Base-by-base conservation (phyloP, 805 yeast genomes). In the Myxozyma vanderwaltii region DNA sequence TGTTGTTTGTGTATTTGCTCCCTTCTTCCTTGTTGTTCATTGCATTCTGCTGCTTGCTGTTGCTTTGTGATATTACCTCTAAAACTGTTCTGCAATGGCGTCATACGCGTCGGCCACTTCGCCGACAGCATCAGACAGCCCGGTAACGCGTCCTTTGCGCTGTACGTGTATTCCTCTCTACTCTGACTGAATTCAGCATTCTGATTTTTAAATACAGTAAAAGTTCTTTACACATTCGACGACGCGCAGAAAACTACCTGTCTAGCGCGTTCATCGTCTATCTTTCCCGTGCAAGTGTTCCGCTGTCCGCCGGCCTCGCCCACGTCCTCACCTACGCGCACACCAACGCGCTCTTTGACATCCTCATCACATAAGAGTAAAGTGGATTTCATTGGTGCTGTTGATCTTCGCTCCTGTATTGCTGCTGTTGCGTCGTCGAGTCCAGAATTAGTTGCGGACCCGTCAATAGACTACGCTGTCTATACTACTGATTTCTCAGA, bases 401-500 rank as follows among this genome's bases (percentile, higher is more conserved):
- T 74, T 17, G 73, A 68, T 21, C 55, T 75, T 17, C 60, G 64
- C 15, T 58, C 67, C 12, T 75, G 78, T 52, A 58, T 76, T 27
- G 58, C 61, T n/a, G 71, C 75, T 17, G 68, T 76, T 31, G 66
- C 70, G 33, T 64, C 63, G 12, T 64, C 69, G 17, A 70, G 75
- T 23, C 78, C 79, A 3, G 79, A 76, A 51, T 67, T 76, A 13
- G 55, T 71, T 8, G 64, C 70, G 6, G 52, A 72, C 10, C 57
- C 66, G n/a, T 68, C 67, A 8, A 40, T 63, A 36, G 79, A 76
- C 52, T 76, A 69, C 65, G 71, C 76, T 27, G 77, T 76, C 4
- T 76, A 76, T 60, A 69, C 77, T 2, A 72, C 67, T 17, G 79
- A 76, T 66, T 70, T 69, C 58, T 67, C 74, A 12, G 79, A 76